These are phyloP conservation scores for Pisolithus orientalis DNA, from an alignment of 768 basidiomycete species.

Conservation along the genomic window DNA sequence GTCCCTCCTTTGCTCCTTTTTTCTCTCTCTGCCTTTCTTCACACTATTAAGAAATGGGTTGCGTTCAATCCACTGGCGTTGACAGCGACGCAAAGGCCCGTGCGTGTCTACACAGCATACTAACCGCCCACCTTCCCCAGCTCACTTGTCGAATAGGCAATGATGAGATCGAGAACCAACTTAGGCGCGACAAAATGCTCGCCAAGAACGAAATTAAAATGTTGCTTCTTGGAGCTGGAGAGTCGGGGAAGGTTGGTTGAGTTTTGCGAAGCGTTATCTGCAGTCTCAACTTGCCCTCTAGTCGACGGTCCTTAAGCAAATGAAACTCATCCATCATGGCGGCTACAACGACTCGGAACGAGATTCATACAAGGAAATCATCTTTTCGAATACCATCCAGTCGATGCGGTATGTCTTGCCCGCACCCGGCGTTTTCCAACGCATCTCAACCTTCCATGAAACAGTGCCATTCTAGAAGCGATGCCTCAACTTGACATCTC, in stretches of 20 bases:
- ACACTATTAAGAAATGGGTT: constrained; percentile 49
- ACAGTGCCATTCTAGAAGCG: constrained; percentile 85
- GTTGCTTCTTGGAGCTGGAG: constrained; percentile 91
- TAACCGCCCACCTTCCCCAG: not conserved
- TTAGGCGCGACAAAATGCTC: constrained; percentile 82
- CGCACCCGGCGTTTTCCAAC: not conserved
- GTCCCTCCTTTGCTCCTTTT: constrained; percentile 14
- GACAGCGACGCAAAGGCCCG: constrained; percentile 82
- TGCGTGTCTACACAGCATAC: constrained; percentile 34
- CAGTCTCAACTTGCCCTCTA: constrained; percentile 21
- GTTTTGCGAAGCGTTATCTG: not conserved
- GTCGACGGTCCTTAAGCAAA: constrained; percentile 93
- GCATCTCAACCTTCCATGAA: not conserved
- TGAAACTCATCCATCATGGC: constrained; percentile 94
- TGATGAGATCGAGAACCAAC: constrained; percentile 90
- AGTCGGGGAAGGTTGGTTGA: constrained; percentile 80
- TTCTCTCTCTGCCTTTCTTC: constrained; percentile 10
- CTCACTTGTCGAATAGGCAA: constrained; percentile 48
- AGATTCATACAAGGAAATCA: constrained; percentile 93
- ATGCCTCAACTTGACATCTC: constrained; percentile 69
- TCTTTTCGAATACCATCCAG: constrained; percentile 89
- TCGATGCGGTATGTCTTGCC: constrained; percentile 71
- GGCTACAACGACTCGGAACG: constrained; percentile 85
- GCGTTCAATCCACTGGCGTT: constrained; percentile 60
- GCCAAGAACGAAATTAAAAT: constrained; percentile 96